These are phyloP conservation scores for Boletus fagicola DNA, from an alignment of 768 basidiomycete species.

Conservation along the genomic window DNA sequence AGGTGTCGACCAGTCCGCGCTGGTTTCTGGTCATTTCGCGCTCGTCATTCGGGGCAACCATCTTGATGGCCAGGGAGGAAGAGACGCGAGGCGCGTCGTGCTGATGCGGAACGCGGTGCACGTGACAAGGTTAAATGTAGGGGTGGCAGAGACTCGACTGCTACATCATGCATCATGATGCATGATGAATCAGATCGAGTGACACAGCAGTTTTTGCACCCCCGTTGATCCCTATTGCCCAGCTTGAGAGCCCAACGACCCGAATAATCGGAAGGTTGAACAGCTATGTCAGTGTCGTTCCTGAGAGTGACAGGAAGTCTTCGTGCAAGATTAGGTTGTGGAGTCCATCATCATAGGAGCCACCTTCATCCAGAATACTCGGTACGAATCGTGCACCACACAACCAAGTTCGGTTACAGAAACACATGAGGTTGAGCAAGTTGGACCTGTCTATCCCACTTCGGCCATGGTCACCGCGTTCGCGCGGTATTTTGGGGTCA, in stretches of 20 bases:
- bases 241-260: neutral
- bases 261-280: neutral
- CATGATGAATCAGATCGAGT: neutral
- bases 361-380: neutral
- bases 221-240: too few relatives aligned
- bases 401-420: neutral
- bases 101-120: slow-evolving; percentile 19
- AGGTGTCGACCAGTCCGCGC: slow-evolving; percentile 62
- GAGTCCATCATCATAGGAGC: neutral
- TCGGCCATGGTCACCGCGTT: slow-evolving; percentile 3
- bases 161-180: too few relatives aligned
- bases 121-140: slow-evolving; percentile 16
- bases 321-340: neutral
- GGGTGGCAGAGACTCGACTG: neutral
- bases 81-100: slow-evolving; percentile 9
- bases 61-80: neutral
- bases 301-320: neutral
- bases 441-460: neutral
- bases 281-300: neutral
- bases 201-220: neutral
- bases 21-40: slow-evolving; percentile 48
- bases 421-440: neutral
- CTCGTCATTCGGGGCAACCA: slow-evolving; percentile 29
- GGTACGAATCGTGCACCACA: neutral
- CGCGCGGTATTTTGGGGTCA: slow-evolving; percentile 5